Percentiles rank a stretch among this genome's conserved stretches.
Evolutionary conservation across 371 early-diverging fungal genomes (phyloP).

Genomic region (Rhizomucor pusillus): DNA sequence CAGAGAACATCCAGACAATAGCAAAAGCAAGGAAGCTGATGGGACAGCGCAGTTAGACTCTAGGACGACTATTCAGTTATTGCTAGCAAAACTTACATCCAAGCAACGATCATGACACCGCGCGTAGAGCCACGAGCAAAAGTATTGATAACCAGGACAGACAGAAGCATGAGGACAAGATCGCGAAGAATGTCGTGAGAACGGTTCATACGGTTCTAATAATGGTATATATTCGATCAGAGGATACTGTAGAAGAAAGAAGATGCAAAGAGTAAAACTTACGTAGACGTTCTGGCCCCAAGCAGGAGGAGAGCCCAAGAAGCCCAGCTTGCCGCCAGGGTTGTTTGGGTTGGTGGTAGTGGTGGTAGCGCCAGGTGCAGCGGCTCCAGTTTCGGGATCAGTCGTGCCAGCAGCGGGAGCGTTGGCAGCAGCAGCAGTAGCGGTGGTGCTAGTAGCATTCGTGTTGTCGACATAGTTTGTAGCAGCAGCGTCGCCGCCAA

Average conservation of each 20-base stretch:
- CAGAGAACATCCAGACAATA: slow-evolving; percentile 27
- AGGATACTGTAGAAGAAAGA: background rate
- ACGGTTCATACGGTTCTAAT: slow-evolving; percentile 30
- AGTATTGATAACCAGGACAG: slow-evolving; percentile 28
- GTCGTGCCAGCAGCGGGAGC: background rate
- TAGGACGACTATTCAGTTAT: too few relatives aligned
- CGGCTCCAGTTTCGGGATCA: background rate
- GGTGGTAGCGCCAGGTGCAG: too few relatives aligned
- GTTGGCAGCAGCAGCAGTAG: too few relatives aligned
- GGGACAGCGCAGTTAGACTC: too few relatives aligned
- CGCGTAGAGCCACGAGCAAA: slow-evolving; percentile 36
- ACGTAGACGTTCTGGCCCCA: slow-evolving; percentile 25
- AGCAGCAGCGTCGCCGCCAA: slow-evolving; percentile 25
- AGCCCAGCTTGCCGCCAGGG: slow-evolving; percentile 4
- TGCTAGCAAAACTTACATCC: slow-evolving; percentile 35
- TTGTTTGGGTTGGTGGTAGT: slow-evolving; percentile 2
- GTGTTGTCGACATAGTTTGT: background rate
- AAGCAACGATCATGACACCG: slow-evolving; percentile 36
- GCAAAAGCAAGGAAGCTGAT: slow-evolving; percentile 40
- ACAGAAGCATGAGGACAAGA: slow-evolving; percentile 31
- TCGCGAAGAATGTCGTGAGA: slow-evolving; percentile 37
- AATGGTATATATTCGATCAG: background rate
- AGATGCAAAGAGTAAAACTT: background rate
- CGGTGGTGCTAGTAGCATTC: background rate
- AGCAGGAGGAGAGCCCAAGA: slow-evolving; percentile 15